Base-by-base conservation (phyloP, 1,284 basidiomycete genomes). In the Meripilus lineatus region DNA sequence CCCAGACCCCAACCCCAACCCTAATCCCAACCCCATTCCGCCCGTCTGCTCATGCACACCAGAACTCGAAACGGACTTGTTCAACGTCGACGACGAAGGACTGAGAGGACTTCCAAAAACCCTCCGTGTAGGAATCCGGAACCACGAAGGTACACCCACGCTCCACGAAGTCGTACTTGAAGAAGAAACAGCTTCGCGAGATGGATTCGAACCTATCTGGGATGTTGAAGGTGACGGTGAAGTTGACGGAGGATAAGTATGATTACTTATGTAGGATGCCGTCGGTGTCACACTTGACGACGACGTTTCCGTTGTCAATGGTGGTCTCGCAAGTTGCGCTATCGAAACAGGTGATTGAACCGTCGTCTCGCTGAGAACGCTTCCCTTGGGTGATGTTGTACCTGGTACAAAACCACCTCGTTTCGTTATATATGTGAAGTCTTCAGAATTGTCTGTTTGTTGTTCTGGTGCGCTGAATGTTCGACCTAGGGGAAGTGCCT, bases 171-270 rank as follows among this genome's bases (percentile, higher is more conserved):
- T 73, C 43, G 65, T 56, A 41, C 50, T 56, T 35, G 53, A 50
- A 38, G 41, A 49, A 15, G 58, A 41, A 25, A n/a, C n/a, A 13
- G 56, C 61, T 37, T 64, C 65, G 45, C 64, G 49, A 43, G 57
- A 50, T n/a, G n/a, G n/a, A 4, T 56, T 42, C 42, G 62, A 52
- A 44, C 54, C 52, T 42, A 38, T 20, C 30, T 72, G 62, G 57
- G 68, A 69, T 50, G 62, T 57, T 62, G 57, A 62, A 66, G 68
- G 67, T 59, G 68, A 66, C 58, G 60, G 62, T 47, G 72, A 71
- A 55, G 75, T 72, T 46, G 83, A 81, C 34, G 87, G 86, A 44
- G 86, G 86, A 66, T 89, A 89, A 55, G 87, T 89, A 69, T 89
- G 85, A 38, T 57, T 58, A 44, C 42, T 32, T 30, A 45, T 24